Conservation (phyloP, 768 basidiomycete genomes). For the Tremella yokohamensis region DNA sequence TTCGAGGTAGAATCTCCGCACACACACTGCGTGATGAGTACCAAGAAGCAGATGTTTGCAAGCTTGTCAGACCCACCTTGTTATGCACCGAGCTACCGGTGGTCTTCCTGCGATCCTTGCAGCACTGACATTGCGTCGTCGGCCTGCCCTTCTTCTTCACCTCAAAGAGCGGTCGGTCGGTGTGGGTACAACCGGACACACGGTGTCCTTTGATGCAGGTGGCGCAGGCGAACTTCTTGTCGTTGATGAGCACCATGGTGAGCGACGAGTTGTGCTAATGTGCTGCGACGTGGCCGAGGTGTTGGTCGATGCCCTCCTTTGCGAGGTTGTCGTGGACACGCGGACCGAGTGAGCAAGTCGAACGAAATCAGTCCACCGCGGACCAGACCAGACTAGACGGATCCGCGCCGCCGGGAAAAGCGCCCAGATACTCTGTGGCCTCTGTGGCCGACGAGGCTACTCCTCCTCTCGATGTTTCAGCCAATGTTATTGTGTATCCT, state of each 20-base stretch:
- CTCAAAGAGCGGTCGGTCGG: conserved; percentile 83
- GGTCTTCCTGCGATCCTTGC: conserved; percentile 71
- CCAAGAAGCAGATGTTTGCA: neutral
- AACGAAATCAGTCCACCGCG: too few species aligned
- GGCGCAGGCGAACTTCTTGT: conserved; percentile 59
- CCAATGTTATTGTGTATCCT: too few species aligned
- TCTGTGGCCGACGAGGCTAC: too few species aligned
- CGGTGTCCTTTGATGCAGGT: conserved; percentile 94
- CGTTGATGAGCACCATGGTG: conserved; percentile 48
- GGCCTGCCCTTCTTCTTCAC: conserved; percentile 92
- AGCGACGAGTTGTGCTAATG: neutral
- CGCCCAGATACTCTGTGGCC: too few species aligned
- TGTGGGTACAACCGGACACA: conserved; percentile 80
- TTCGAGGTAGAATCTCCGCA: conserved; percentile 27
- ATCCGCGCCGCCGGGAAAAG: too few species aligned
- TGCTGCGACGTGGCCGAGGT: too few species aligned
- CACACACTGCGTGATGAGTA: conserved; percentile 24
- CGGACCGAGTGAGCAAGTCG: too few species aligned
- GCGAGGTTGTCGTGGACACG: too few species aligned
- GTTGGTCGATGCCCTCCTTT: too few species aligned
- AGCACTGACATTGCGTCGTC: conserved; percentile 80
- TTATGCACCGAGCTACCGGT: conserved; percentile 31
- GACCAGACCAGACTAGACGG: too few species aligned
- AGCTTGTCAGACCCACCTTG: conserved; percentile 19
- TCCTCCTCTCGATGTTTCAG: too few species aligned